Percentiles rank a stretch among this genome's conserved stretches.
phyloP scores from a whole-genome alignment of 2,329 filamentous ascomycete species.

The Aureobasidium subglaciale region DNA sequence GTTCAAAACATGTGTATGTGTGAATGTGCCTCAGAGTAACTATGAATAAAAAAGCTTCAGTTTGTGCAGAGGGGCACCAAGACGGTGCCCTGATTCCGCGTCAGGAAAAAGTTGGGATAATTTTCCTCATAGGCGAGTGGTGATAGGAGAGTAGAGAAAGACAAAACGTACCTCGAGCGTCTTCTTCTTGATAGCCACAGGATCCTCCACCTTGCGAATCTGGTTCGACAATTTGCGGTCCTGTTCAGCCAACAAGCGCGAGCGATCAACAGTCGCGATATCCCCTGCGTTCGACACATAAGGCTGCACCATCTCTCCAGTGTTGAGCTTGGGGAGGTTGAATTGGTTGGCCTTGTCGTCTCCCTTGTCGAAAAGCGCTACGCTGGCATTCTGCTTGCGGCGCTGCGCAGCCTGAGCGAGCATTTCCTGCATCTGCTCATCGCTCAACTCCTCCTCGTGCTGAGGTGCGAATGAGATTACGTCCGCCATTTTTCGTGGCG shows the following conservation, averaged over 20 bases:
- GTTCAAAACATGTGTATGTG: slow-evolving; percentile 16
- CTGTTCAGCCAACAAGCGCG: slow-evolving; percentile 43
- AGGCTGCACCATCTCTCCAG: slow-evolving; percentile 42
- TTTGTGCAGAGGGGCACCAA: slow-evolving; percentile 67
- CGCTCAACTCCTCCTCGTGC: slow-evolving; percentile 45
- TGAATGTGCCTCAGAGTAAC: slow-evolving; percentile 60
- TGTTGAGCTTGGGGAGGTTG: slow-evolving; percentile 46
- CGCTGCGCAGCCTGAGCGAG: slow-evolving; percentile 57
- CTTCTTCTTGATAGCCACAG: slow-evolving; percentile 40
- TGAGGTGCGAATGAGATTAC: slow-evolving; percentile 5
- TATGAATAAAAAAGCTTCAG: slow-evolving; percentile 64
- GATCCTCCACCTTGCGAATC: slow-evolving; percentile 49
- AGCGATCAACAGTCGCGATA: slow-evolving; percentile 47
- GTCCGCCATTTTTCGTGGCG: slow-evolving; percentile 13
- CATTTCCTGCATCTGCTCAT: slow-evolving; percentile 57
- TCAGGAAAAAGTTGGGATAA: slow-evolving; percentile 64
- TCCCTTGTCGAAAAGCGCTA: slow-evolving; percentile 17
- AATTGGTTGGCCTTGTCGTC: slow-evolving; percentile 23
- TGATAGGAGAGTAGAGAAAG: background rate
- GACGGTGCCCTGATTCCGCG: slow-evolving; percentile 66
- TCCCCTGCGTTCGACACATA: slow-evolving; percentile 49
- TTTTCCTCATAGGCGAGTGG: slow-evolving; percentile 64
- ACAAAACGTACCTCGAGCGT: slow-evolving; percentile 45
- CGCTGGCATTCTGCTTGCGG: slow-evolving; percentile 38
- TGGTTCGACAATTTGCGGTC: slow-evolving; percentile 42